Base-by-base conservation (phyloP, 2,329 filamentous ascomycete genomes). In the Phialocephala sp. region DNA sequence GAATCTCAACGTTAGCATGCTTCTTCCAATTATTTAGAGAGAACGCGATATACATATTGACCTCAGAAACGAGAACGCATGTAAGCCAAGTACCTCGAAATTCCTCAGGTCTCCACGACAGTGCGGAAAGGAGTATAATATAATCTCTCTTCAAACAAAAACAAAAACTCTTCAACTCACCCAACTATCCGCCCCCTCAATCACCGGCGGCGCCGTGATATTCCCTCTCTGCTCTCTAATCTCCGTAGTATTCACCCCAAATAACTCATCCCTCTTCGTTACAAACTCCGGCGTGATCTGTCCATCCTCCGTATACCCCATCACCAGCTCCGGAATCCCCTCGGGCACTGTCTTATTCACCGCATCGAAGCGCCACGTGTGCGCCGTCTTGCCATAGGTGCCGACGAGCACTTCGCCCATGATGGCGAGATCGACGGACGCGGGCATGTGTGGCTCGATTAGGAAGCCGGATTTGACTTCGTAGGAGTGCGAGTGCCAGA, bases 401-500 rank as follows among this genome's bases (percentile, higher is more conserved):
- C 50, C 50, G 14, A 35, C 50, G 9, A 54, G 27, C 12, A 54
- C 50, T 2, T 32, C 12, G 45, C 18, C 18, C 50, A 54, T 54
- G 22, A 54, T 35, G 5, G 50, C 12, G 27, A 32, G 50, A 27
- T 54, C 50, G 18, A 54, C 11, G 8, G 24, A 32, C 24, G 24
- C 11, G 5, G 50, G 50, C 24, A 54, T 15, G 27, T 54, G 22
- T 2, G 50, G 50, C 18, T 54, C 50, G 50, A 54, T 54, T 35
- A 54, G 27, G 27, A 32, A 54, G 24, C 50, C 50, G 11, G 50
- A 54, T 1, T 24, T 32, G 2, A 54, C 50, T 35, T 54, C 50
- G 50, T 54, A 54, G 50, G 22, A 14, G 24, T 69, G 68, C n/a
- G 86, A 88, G 77, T 95, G 92, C 91, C 92, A 95, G 2, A 93